Conservation (phyloP, 352 stramenopile species). For the Phytophthora kernoviae region DNA sequence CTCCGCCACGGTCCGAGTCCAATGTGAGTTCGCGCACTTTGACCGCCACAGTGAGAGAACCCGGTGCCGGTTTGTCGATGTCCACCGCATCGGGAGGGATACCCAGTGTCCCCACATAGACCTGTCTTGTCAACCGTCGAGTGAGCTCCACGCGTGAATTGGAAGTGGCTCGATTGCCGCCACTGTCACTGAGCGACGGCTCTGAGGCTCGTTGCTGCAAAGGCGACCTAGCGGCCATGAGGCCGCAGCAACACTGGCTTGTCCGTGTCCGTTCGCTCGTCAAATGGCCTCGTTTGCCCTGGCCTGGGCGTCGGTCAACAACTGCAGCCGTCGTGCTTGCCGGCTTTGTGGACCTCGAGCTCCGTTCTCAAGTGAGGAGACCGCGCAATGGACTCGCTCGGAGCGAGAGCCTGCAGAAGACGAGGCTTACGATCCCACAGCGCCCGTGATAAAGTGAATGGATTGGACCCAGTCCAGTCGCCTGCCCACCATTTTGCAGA, state of each 20-base stretch:
- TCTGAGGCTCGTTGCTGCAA: constrained; percentile 27
- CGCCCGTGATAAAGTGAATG: constrained; percentile 31
- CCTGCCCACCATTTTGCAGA: not conserved
- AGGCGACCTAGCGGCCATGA: constrained; percentile 10
- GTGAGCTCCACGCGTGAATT: constrained; percentile 30
- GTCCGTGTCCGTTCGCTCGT: not conserved
- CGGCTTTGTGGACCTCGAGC: constrained; percentile 7
- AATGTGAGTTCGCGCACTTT: constrained; percentile 42
- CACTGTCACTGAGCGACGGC: constrained; percentile 17
- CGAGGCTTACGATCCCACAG: constrained; percentile 39
- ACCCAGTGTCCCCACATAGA: constrained; percentile 37
- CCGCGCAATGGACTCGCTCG: constrained; percentile 12
- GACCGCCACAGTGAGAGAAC: constrained; percentile 25
- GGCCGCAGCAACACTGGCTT: constrained; percentile 2
- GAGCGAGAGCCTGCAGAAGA: constrained; percentile 19
- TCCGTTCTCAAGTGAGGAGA: constrained; percentile 48
- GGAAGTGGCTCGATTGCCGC: constrained; percentile 17
- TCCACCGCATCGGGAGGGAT: constrained; percentile 12
- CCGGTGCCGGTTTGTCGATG: constrained; percentile 14
- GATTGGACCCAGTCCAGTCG: constrained; percentile 28
- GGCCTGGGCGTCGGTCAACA: too few species aligned
- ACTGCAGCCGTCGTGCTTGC: not conserved
- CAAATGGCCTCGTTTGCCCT: not conserved
- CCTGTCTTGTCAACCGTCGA: constrained; percentile 32
- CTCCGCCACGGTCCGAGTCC: constrained; percentile 41